A percentile compares a stretch with the other conserved stretches of the same genome.
Evolutionary conservation across 768 basidiomycete species (phyloP).

Genomic region (Basidioascus undulatus): DNA sequence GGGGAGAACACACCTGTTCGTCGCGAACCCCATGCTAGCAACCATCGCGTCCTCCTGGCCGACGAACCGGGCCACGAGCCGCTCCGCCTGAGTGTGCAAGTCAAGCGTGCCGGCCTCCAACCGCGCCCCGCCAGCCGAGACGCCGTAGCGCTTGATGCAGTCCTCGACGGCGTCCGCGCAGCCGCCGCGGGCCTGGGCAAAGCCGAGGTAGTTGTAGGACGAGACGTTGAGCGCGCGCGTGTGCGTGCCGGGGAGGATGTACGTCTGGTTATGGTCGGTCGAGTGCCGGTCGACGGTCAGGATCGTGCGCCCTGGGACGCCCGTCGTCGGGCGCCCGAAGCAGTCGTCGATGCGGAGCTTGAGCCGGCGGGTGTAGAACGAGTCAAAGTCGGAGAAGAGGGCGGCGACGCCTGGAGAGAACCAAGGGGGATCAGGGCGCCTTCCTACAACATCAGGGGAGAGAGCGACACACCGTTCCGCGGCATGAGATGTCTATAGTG

Average conservation of each 20-base stretch:
- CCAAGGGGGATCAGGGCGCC: too few species aligned
- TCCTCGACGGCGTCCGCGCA: conserved; percentile 89
- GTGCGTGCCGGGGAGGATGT: conserved; percentile 41
- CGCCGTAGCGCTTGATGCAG: conserved; percentile 51
- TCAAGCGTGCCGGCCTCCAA: conserved; percentile 71
- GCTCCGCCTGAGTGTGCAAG: conserved; percentile 54
- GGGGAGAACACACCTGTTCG: too few species aligned
- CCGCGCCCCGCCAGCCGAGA: conserved; percentile 49
- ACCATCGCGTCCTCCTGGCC: conserved; percentile 78
- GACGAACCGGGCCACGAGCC: conserved; percentile 67
- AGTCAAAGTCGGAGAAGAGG: conserved; percentile 93
- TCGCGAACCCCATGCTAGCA: conserved; percentile 89
- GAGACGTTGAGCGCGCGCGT: conserved; percentile 89
- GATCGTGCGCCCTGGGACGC: conserved; percentile 86
- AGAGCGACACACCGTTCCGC: conserved; percentile 35
- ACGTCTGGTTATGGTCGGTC: conserved; percentile 53
- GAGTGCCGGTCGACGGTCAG: conserved; percentile 61
- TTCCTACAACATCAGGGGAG: not conserved
- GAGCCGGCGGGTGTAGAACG: conserved; percentile 91
- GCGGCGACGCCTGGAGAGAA: conserved; percentile 66
- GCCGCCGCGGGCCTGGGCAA: conserved; percentile 74
- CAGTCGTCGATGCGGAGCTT: conserved; percentile 89
- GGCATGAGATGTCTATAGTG: conserved; percentile 64
- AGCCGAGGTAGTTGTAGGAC: conserved; percentile 97
- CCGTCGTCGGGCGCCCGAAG: conserved; percentile 75